Evolutionary conservation across 2,329 filamentous ascomycete genomes (phyloP).

Genomic region (Aspergillus piperis): DNA sequence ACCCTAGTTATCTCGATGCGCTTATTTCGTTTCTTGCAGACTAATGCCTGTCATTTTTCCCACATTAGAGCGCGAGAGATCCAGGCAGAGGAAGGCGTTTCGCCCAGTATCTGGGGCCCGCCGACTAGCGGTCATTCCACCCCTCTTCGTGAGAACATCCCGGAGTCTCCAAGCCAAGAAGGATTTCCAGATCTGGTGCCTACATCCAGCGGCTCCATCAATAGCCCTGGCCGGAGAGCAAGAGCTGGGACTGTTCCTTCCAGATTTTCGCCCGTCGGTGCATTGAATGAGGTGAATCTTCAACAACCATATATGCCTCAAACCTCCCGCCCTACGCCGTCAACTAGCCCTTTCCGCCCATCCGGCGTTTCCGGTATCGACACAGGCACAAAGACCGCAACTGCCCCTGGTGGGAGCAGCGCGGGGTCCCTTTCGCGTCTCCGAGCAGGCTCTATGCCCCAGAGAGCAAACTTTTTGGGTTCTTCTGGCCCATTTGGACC

Average conservation of each 20-base stretch:
- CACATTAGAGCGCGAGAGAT: conserved; percentile 81
- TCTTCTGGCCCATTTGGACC: conserved; percentile 74
- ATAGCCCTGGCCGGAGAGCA: conserved; percentile 71
- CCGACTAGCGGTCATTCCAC: conserved; percentile 96
- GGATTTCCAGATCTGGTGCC: conserved; percentile 89
- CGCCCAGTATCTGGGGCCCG: conserved; percentile 82
- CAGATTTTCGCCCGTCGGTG: conserved; percentile 77
- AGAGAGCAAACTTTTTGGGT: conserved; percentile 70
- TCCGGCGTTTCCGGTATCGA: conserved; percentile 43
- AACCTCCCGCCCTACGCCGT: conserved; percentile 80
- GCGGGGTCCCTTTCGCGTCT: conserved; percentile 80
- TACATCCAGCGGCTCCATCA: conserved; percentile 65
- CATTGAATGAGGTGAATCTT: conserved; percentile 58
- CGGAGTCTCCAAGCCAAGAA: conserved; percentile 88
- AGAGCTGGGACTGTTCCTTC: conserved; percentile 96
- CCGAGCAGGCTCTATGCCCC: conserved; percentile 90
- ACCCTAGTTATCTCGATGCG: conserved; percentile 7
- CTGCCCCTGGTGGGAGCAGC: conserved; percentile 55
- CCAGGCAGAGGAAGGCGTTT: conserved; percentile 89
- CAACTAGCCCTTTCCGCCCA: conserved; percentile 85
- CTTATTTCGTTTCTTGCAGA: neutral
- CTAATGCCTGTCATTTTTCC: conserved; percentile 13
- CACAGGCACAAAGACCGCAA: conserved; percentile 42
- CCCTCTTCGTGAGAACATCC: conserved; percentile 93
- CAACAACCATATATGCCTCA: conserved; percentile 67